These are phyloP conservation scores for Nigrospora osmanthi DNA, from an alignment of 2,329 filamentous ascomycete genomes.

Conservation along the genomic window DNA sequence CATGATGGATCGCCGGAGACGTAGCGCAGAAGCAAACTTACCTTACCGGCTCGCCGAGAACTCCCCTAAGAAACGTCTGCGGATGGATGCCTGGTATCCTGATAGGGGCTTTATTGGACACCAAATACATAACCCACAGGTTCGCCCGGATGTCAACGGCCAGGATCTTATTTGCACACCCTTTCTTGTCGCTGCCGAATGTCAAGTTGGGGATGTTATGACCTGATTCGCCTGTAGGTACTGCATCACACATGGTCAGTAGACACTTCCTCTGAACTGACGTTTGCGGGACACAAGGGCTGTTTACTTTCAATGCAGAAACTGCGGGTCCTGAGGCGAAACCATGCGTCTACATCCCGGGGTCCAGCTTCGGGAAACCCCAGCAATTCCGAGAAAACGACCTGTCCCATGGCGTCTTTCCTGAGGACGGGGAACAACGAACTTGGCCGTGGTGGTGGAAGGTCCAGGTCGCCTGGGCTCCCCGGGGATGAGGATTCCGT, in stretches of 20 bases:
- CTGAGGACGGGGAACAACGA: no score
- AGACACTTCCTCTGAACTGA: conserved; percentile 28
- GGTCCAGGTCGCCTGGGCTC: no score
- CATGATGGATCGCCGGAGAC: not conserved
- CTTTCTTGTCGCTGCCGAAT: conserved; percentile 37
- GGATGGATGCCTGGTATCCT: not conserved
- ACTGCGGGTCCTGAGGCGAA: no score
- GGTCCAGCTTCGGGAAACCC: no score
- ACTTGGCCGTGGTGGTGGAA: no score
- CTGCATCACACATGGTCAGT: not conserved
- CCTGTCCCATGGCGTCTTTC: no score
- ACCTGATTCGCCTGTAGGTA: conserved; percentile 22
- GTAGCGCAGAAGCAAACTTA: conserved; percentile 1
- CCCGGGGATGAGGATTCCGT: not conserved
- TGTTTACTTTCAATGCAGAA: no score
- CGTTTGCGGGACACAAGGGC: conserved; percentile 28
- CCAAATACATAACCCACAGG: conserved; percentile 43
- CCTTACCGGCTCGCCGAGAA: not conserved
- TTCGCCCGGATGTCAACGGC: conserved; percentile 42
- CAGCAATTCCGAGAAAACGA: no score
- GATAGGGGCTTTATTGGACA: not conserved
- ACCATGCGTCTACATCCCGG: no score
- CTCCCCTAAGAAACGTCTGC: not conserved
- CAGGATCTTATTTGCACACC: conserved; percentile 40
- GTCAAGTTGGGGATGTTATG: conserved; percentile 46